Evolutionary conservation across 345 rosid species (phyloP), one percentile per base, ranked within the genome.

Genomic region (Melaleuca quinquenervia): DNA sequence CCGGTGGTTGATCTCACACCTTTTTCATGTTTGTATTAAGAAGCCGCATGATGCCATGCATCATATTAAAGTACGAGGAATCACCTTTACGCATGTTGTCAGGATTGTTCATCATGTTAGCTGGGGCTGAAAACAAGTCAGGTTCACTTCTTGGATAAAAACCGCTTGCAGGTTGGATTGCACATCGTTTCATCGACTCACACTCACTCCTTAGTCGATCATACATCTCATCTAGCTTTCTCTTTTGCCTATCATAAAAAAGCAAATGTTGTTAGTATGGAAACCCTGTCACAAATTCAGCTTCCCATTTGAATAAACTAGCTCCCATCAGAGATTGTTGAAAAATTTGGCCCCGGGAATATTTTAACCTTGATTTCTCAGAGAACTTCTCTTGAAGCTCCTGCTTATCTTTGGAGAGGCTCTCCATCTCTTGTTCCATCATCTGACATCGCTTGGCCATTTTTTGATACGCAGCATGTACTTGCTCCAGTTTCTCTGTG

Each of bases 161-260:
- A 85, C 91, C 92, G 90, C 87, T 93, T 24, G 92, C 88, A 56
- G 98, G 98, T 88, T 95, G 98, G 88, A 95, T 93, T 58, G 98
- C 93, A 85, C 98, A 89, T 89, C 98, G 90, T 90, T 96, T 96
- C 83, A 89, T 84, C 21, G 98, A 93, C 87, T 97, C 96, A 11
- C 90, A 93, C 86, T 97, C 98, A 82, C 88, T 94, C 88, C 96
- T 92, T 90, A 97, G 85, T 84, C 93, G 98, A 87, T 97, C 99
- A 86, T 97, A 96, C 98, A 97, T 97, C 90, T 97, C 99, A 87
- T 97, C 99, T 64, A 95, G 98, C 88, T 95, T 97, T 87, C 98
- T 94, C 95, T 97, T 97, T 92, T 95, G 98, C 90, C 98, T 96
- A 94, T 78, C 84, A 88, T 86, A 84, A 24, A 26, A 26, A 83